phyloP scores from a whole-genome alignment of 75 land plant species.

The Selaginella tamariscina region DNA sequence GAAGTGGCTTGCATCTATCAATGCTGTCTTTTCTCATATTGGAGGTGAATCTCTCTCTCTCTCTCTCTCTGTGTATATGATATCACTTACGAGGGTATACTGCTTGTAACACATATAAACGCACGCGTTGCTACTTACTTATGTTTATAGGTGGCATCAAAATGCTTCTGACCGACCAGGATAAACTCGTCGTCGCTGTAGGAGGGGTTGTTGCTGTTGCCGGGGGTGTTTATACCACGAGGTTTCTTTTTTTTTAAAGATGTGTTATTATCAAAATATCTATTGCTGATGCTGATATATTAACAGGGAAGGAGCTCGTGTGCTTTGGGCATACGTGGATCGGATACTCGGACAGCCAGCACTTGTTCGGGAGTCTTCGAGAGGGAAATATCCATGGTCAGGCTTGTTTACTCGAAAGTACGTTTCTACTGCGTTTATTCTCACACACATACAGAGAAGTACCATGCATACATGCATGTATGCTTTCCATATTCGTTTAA shows the following conservation, averaged over 20 bases:
- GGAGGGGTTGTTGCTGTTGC: constrained; percentile 85
- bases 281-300: constrained; percentile 3
- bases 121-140: constrained; percentile 4
- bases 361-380: constrained; percentile 72
- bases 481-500: too few species aligned
- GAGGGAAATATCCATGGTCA: constrained; percentile 92
- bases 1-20: constrained; percentile 84
- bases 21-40: constrained; percentile 67
- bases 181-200: constrained; percentile 72
- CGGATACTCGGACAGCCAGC: constrained; percentile 87
- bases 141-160: constrained; percentile 51
- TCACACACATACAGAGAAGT: too few species aligned
- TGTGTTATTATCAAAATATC: not conserved
- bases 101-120: too few species aligned
- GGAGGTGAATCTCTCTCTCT: constrained; percentile 39
- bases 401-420: constrained; percentile 24
- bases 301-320: constrained; percentile 83
- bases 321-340: constrained; percentile 78
- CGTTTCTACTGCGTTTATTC: too few species aligned
- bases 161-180: constrained; percentile 75
- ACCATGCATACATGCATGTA: too few species aligned
- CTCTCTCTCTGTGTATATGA: not conserved
- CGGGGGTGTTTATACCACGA: constrained; percentile 83
- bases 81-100: too few species aligned
- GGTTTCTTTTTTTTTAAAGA: constrained; percentile 26